Evolutionary conservation across 257 asterid genomes (phyloP), one percentile per base, ranked within the genome.

Genomic region (Orobanche coerulescens): DNA sequence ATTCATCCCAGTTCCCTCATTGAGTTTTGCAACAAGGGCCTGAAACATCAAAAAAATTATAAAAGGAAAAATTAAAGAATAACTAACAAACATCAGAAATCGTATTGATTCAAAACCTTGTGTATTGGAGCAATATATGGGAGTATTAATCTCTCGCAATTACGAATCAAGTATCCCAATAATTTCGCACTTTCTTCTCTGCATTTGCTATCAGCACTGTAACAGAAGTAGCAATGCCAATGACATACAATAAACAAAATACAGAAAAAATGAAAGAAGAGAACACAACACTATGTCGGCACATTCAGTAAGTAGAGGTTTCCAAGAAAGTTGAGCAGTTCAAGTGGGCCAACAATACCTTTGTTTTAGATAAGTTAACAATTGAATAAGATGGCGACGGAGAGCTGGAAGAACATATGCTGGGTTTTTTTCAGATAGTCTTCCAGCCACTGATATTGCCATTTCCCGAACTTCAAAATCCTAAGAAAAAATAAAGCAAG

Each of bases 391-490:
- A 81, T 93, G 94, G 67, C 98, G 95, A 51, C 99, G 99, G 26
- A 93, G 97, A 70, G 99, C 97, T 23, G 99, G 99, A 59, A 89
- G 96, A 70, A 87, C 99, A 70, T 93, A 89, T 61, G 97, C 99
- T 58, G 99, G 99, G 77, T 93, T 93, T 77, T 93, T 93, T 79
- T 86, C 99, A 49, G 99, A 93, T 49, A 93, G 81, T 65, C 99
- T 89, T 61, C 99, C 99, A 78, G 95, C 95, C 62, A 89, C 80
- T 55, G 94, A 93, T 72, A 93, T 93, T 62, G 96, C 95, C 37
- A 75, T 78, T 70, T 89, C 96, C 52, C 99, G 88, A 71, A 89
- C 99, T 68, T 78, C 93, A 68, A 82, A 84, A 70, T 93, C 94
- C 99, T 93, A 73, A 25, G 54, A 68, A 64, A 50, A 37, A 50